These are phyloP conservation scores for Chrysanthemum seticuspe DNA, from an alignment of 129 eudicot species.

Conservation along the genomic window DNA sequence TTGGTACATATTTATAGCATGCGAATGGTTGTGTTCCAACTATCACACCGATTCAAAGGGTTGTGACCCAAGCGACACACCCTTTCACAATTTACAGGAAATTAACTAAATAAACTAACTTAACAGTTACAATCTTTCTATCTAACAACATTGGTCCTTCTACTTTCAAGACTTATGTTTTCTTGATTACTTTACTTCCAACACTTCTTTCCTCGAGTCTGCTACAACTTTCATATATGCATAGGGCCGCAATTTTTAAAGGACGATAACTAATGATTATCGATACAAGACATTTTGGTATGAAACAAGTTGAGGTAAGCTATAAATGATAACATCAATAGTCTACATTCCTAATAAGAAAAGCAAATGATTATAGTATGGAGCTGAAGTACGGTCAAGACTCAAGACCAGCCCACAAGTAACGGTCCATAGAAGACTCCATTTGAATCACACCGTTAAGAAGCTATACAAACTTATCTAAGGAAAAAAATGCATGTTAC, in stretches of 20 bases:
- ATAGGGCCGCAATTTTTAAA: constrained; percentile 35
- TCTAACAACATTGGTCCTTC: too few species aligned
- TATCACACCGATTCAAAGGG: too few species aligned
- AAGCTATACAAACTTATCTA: too few species aligned
- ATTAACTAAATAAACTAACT: too few species aligned
- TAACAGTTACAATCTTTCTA: too few species aligned
- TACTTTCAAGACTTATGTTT: too few species aligned
- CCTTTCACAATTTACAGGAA: too few species aligned
- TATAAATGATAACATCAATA: neutral
- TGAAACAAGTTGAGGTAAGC: neutral
- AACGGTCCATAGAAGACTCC: neutral
- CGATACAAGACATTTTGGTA: neutral
- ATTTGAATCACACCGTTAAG: neutral
- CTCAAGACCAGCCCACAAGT: neutral
- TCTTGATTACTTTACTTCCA: too few species aligned
- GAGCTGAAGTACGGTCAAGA: neutral
- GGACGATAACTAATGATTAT: neutral
- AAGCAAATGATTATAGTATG: neutral
- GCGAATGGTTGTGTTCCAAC: too few species aligned
- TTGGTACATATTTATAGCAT: too few species aligned
- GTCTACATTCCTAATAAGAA: neutral
- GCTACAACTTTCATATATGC: constrained; percentile 38
- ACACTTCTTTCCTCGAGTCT: constrained; percentile 52
- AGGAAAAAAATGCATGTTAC: too few species aligned
- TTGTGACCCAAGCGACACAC: too few species aligned